Percentiles rank a stretch among this genome's conserved stretches.
Conservation (phyloP, 495 filamentous ascomycete genomes). For the Penicillium canescens region DNA sequence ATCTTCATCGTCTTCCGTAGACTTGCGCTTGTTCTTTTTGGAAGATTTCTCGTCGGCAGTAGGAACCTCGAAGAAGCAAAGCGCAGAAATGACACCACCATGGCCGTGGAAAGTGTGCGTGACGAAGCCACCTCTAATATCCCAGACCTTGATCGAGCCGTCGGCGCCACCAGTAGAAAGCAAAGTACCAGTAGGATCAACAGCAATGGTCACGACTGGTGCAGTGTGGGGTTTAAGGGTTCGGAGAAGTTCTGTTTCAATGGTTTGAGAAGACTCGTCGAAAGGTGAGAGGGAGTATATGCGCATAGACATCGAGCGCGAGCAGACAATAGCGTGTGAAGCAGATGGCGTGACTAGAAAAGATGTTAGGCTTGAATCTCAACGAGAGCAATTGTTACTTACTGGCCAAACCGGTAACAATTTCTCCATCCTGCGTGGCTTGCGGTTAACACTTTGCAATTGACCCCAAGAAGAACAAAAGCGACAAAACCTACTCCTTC, state of each 20-base stretch:
- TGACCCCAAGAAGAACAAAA: background rate
- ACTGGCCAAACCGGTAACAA: conserved; percentile 84
- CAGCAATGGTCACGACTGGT: conserved; percentile 79
- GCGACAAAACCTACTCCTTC: conserved; percentile 69
- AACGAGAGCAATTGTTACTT: conserved; percentile 26
- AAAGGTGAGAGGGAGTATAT: conserved; percentile 73
- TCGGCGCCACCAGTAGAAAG: conserved; percentile 90
- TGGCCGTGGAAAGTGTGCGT: conserved; percentile 96
- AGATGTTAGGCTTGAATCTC: conserved; percentile 7
- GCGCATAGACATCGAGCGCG: conserved; percentile 89
- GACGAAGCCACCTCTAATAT: conserved; percentile 84
- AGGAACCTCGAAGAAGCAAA: conserved; percentile 83
- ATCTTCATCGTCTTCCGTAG: conserved; percentile 35
- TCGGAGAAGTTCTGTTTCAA: conserved; percentile 68
- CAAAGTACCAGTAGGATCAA: conserved; percentile 85
- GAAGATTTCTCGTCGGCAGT: conserved; percentile 29
- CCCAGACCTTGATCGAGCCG: conserved; percentile 93
- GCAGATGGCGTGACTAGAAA: conserved; percentile 77
- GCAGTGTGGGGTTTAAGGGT: conserved; percentile 88
- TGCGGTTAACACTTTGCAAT: conserved; percentile 21
- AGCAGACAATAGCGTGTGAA: conserved; percentile 86
- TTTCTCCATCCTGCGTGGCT: conserved; percentile 77
- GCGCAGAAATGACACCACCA: conserved; percentile 83
- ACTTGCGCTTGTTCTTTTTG: conserved; percentile 41
- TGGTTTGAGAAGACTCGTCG: conserved; percentile 46